Evolutionary conservation across 2,329 filamentous ascomycete species (phyloP).

Genomic region (Diplodia corticola): DNA sequence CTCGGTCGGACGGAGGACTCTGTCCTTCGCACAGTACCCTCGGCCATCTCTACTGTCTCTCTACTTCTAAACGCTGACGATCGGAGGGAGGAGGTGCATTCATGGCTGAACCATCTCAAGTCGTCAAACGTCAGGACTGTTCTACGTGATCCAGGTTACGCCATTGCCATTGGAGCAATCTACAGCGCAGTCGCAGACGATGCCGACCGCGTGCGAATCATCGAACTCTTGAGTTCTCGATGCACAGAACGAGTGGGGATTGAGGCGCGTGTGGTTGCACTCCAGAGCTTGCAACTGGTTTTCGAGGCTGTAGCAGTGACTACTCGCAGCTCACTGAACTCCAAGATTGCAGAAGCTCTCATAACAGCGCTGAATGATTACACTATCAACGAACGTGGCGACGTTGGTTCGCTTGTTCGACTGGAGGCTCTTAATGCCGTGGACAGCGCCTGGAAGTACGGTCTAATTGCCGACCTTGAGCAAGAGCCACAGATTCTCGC

Average conservation of each 20-base stretch:
- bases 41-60: slow-evolving; percentile 29
- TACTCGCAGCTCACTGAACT: slow-evolving; percentile 23
- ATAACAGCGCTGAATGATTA: slow-evolving; percentile 74
- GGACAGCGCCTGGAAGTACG: slow-evolving; percentile 43
- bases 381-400: slow-evolving; percentile 83
- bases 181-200: slow-evolving; percentile 26
- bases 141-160: slow-evolving; percentile 44
- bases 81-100: slow-evolving; percentile 27
- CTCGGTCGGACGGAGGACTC: slow-evolving; percentile 38
- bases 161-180: slow-evolving; percentile 46
- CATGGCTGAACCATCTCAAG: slow-evolving; percentile 36
- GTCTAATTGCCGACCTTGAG: slow-evolving; percentile 25
- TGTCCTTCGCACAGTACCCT: slow-evolving; percentile 35
- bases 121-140: slow-evolving; percentile 43
- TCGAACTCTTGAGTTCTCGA: slow-evolving; percentile 39
- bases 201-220: slow-evolving; percentile 31
- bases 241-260: slow-evolving; percentile 42
- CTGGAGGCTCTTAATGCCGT: slow-evolving; percentile 73
- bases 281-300: slow-evolving; percentile 42
- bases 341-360: slow-evolving; percentile 34
- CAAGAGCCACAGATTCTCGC: slow-evolving; percentile 30
- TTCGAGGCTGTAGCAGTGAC: slow-evolving; percentile 24
- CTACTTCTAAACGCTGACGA: slow-evolving; percentile 26
- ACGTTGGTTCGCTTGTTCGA: slow-evolving; percentile 84
- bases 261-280: slow-evolving; percentile 47